These are phyloP conservation scores for Raffaelea deltoideospora DNA, from an alignment of 2,329 filamentous ascomycete genomes.

Conservation along the genomic window DNA sequence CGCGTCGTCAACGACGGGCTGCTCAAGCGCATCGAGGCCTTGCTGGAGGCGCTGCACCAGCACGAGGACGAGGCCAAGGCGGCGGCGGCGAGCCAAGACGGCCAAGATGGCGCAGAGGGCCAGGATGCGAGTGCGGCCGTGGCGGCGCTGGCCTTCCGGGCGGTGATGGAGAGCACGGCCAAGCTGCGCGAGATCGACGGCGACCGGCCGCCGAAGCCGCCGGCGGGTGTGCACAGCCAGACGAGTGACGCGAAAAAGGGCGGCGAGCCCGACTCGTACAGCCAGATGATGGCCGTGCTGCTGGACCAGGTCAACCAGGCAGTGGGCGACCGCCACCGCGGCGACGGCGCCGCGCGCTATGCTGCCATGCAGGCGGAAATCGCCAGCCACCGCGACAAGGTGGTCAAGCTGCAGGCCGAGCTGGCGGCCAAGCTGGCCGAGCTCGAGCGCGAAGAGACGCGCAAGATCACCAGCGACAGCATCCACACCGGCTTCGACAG, in stretches of 20 bases:
- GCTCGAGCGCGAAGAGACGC: slow-evolving; percentile 69
- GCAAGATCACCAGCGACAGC: slow-evolving; percentile 87
- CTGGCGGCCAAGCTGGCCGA: slow-evolving; percentile 59
- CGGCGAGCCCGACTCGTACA: slow-evolving; percentile 62
- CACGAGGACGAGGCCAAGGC: slow-evolving; percentile 49
- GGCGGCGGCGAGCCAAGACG: no score
- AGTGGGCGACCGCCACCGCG: slow-evolving; percentile 47
- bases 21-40: slow-evolving; percentile 63
- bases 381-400: slow-evolving; percentile 59
- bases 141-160: slow-evolving; percentile 76
- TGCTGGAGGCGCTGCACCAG: slow-evolving; percentile 59
- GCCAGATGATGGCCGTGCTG: slow-evolving; percentile 96
- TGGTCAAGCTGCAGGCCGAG: slow-evolving; percentile 63
- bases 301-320: slow-evolving; percentile 84
- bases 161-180: slow-evolving; percentile 68
- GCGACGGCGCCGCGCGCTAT: slow-evolving; percentile 42
- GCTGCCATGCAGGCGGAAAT: slow-evolving; percentile 67
- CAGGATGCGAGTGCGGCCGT: slow-evolving; percentile 27
- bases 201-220: slow-evolving; percentile 56
- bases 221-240: slow-evolving; percentile 63
- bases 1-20: slow-evolving; percentile 85
- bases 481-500: slow-evolving; percentile 84
- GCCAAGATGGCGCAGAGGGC: no score
- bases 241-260: slow-evolving; percentile 33
- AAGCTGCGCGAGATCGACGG: slow-evolving; percentile 53